A percentile compares a stretch with the other conserved stretches of the same genome.
These are phyloP conservation scores for Hanseniaspora pseudoguilliermondii DNA, from an alignment of 805 yeast species.

Conservation along the genomic window DNA sequence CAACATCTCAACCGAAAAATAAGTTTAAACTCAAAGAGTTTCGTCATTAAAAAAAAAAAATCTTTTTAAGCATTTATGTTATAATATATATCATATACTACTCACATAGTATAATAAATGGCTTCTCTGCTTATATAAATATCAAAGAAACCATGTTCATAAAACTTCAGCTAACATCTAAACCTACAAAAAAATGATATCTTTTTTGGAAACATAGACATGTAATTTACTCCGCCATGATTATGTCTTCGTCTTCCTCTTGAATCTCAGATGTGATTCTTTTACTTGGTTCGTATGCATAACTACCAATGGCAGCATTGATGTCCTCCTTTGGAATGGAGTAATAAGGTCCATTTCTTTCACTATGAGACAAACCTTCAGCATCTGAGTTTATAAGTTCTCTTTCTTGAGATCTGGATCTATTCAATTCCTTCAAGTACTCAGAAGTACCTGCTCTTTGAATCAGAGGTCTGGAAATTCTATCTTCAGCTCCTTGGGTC, in stretches of 20 bases:
- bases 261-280: conserved; percentile 7
- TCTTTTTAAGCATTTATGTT: too few relatives aligned
- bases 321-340: conserved; percentile 23
- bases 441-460: conserved; percentile 28
- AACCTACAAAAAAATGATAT: too few relatives aligned
- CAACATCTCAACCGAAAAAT: too few relatives aligned
- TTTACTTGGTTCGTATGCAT: conserved; percentile 5
- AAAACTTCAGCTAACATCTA: too few relatives aligned
- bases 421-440: conserved; percentile 41
- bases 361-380: conserved; percentile 10
- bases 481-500: conserved; percentile 20
- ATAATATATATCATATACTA: too few relatives aligned
- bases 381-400: conserved; percentile 4
- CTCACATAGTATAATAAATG: too few relatives aligned
- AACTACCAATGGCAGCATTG: conserved; percentile 19
- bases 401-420: conserved; percentile 23
- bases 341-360: conserved; percentile 17
- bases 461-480: conserved; percentile 12
- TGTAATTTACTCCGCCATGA: conserved; percentile 1
- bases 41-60: too few relatives aligned
- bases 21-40: too few relatives aligned
- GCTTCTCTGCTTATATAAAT: too few relatives aligned
- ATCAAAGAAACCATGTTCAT: too few relatives aligned
- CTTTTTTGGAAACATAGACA: too few relatives aligned
- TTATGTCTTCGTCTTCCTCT: conserved; percentile 7